Evolutionary conservation across 2,329 filamentous ascomycete genomes (phyloP), one percentile per base, ranked within the genome.

Genomic region (Penicillium sp.): DNA sequence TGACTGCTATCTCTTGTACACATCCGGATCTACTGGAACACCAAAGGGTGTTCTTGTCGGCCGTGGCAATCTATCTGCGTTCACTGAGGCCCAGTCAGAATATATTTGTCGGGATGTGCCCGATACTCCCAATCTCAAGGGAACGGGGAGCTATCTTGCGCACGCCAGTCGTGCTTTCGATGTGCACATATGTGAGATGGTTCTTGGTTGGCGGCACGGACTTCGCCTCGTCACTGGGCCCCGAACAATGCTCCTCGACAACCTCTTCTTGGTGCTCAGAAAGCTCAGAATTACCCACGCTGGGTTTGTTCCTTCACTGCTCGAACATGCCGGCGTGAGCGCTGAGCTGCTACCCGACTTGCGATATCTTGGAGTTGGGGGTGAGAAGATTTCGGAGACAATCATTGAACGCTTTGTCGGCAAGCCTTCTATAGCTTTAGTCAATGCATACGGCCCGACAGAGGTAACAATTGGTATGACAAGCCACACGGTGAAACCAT

Each of bases 141-240:
- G 57, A 14, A 29, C 11, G 21, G 57, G 57, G 14, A 49, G 48
- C 16, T 59, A 57, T 39, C 40, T 59, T 13, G 57, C 57, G 3
- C 57, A 59, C 24, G 57, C 57, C 34, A 59, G 55, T 49, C 45
- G 57, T n/a, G 55, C 55, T 3, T 59, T 59, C 31, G 57, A 59
- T 53, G 51, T 55, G 1, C 57, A 59, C 21, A 50, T 59, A 2
- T 51, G 52, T 32, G 57, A 59, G 46, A 59, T 59, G 57, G 48
- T 57, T 2, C 36, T 59, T 2, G 50, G 44, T 18, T 59, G 57
- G 57, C 49, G 55, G 11, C 57, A 59, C 40, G 57, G 57, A 3
- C 48, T 59, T 50, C 47, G 50, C 16, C 45, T 54, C 2, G 57
- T 55, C 11, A 59, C 56, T 6, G 53, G 48, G 10, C 48, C 48